Evolutionary conservation across 2,329 filamentous ascomycete genomes (phyloP).

Genomic region (Aspergillus fructus): DNA sequence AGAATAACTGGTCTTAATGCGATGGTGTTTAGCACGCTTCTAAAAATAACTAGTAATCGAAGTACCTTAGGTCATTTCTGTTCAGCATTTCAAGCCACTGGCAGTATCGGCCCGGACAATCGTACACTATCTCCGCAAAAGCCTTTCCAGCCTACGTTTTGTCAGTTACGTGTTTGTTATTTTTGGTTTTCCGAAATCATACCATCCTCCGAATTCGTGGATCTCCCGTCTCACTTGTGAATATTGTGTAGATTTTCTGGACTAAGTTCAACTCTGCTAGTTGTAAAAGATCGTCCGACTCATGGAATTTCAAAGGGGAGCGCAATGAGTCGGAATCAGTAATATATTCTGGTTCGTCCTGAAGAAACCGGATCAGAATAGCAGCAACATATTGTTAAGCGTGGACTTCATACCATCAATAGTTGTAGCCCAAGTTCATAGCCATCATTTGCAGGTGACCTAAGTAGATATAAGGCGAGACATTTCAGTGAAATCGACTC

Average conservation of each 20-base stretch:
- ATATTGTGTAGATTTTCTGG: conserved; percentile 6
- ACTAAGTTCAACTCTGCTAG: conserved; percentile 7
- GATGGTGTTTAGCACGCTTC: not conserved
- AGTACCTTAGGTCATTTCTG: conserved; percentile 1
- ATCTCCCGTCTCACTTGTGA: conserved; percentile 3
- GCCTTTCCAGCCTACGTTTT: conserved; percentile 24
- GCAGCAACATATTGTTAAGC: not conserved
- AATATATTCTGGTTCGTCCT: conserved; percentile 13
- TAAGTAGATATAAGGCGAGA: conserved; percentile 18
- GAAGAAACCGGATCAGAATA: conserved; percentile 5
- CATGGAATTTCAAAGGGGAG: conserved; percentile 2
- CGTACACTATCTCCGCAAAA: conserved; percentile 21
- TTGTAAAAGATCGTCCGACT: not conserved
- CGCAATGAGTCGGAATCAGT: not conserved
- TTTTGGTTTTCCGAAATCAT: not conserved
- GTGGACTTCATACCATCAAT: conserved; percentile 17
- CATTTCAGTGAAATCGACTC: conserved; percentile 12
- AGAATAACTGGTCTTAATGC: not conserved
- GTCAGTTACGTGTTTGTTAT: conserved; percentile 9
- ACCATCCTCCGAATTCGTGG: conserved; percentile 20
- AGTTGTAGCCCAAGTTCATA: conserved; percentile 17
- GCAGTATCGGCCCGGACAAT: conserved; percentile 10
- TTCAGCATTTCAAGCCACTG: not conserved
- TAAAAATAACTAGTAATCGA: not conserved
- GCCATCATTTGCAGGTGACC: conserved; percentile 1